Percentiles rank a stretch among this genome's conserved stretches.
Evolutionary conservation across 2,329 filamentous ascomycete species (phyloP).

Genomic region (Blastomyces parvus): DNA sequence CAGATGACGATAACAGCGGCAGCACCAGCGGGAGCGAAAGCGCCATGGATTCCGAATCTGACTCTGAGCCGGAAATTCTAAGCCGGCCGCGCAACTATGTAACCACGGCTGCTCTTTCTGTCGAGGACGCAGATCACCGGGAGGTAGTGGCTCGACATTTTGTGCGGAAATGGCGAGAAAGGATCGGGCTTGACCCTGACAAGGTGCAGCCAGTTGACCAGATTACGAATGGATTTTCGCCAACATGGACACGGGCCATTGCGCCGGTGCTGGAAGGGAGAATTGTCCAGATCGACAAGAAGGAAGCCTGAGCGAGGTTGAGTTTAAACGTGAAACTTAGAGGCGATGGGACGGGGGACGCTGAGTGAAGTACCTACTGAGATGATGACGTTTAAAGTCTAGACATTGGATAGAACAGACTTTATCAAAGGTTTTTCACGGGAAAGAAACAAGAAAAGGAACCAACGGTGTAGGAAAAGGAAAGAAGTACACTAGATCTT

Average conservation of each 20-base stretch:
- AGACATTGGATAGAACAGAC: background rate
- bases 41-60: slow-evolving; percentile 36
- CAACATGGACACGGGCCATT: slow-evolving; percentile 71
- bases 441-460: background rate
- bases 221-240: slow-evolving; percentile 46
- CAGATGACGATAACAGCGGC: slow-evolving; percentile 13
- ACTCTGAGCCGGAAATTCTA: slow-evolving; percentile 33
- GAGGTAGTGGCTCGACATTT: slow-evolving; percentile 58
- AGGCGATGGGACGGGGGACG: background rate
- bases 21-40: slow-evolving; percentile 17
- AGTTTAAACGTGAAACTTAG: background rate
- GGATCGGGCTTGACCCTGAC: slow-evolving; percentile 52
- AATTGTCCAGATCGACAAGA: slow-evolving; percentile 39
- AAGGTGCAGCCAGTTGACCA: slow-evolving; percentile 40
- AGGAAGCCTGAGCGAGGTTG: background rate
- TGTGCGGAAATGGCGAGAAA: slow-evolving; percentile 62
- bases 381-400: background rate
- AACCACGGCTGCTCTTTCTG: slow-evolving; percentile 29
- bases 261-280: slow-evolving; percentile 68
- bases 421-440: no score
- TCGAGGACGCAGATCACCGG: slow-evolving; percentile 46
- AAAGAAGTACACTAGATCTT: background rate
- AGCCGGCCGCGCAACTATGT: slow-evolving; percentile 31
- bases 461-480: background rate
- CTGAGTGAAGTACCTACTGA: background rate